phyloP scores from a whole-genome alignment of 225 moss, liverwort and hornwort genomes.

The Sphagnum tenellum region DNA sequence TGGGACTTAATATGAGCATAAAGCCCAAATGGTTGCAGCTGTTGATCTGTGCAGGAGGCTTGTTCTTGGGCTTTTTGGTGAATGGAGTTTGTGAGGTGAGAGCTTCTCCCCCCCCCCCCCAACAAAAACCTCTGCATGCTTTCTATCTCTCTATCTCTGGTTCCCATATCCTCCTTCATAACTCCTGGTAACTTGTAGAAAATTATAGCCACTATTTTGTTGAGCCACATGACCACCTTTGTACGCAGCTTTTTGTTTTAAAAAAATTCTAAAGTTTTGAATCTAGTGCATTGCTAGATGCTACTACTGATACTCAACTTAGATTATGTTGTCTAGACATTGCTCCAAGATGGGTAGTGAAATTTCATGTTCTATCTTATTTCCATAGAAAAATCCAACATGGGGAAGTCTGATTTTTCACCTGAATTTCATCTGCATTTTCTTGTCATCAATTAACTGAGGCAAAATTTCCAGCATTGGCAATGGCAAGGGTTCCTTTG shows the following conservation, averaged over 20 bases:
- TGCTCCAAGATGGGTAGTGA: no score
- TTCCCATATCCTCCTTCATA: constrained; percentile 9
- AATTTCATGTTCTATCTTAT: no score
- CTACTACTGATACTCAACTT: no score
- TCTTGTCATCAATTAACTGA: neutral
- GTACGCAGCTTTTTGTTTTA: neutral
- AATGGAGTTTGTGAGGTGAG: constrained; percentile 88
- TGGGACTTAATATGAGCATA: constrained; percentile 63
- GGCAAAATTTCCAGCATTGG: neutral
- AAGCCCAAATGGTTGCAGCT: constrained; percentile 80
- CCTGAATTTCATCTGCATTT: neutral
- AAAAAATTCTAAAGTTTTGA: neutral
- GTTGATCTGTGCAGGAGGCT: constrained; percentile 80
- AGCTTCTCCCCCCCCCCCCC: neutral
- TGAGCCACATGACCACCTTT: neutral
- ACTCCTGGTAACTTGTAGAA: constrained; percentile 3
- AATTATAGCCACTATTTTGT: neutral
- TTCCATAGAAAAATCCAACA: no score
- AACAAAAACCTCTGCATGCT: neutral
- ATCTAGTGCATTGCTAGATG: neutral
- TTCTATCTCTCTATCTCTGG: neutral
- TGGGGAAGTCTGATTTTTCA: no score
- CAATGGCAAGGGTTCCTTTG: neutral
- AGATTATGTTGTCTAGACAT: no score
- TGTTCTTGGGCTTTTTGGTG: constrained; percentile 88